Evolutionary conservation across 441 rosid species (phyloP).

Genomic region (Brassica hybrid): DNA sequence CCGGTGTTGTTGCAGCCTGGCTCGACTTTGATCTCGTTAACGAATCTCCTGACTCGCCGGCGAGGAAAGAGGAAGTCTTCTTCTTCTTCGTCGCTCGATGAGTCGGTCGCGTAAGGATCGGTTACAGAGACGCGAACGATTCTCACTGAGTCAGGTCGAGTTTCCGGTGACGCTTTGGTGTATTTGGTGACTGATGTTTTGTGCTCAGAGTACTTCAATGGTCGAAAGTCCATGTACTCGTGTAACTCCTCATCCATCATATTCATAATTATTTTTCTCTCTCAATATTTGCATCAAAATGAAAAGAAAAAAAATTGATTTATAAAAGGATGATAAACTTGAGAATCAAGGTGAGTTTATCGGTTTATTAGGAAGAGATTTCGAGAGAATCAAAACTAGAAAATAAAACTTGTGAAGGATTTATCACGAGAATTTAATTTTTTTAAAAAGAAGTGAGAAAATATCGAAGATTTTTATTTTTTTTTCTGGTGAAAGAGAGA

Average conservation of each 20-base stretch:
- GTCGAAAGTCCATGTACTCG: constrained; percentile 50
- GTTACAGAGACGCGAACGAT: constrained; percentile 64
- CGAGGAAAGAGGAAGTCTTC: constrained; percentile 50
- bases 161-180: constrained; percentile 42
- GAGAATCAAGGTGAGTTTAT: constrained; percentile 39
- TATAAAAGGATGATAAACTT: constrained; percentile 12
- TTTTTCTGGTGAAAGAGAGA: too few species aligned
- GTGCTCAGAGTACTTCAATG: constrained; percentile 71
- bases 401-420: not conserved
- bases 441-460: not conserved
- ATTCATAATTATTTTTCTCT: constrained; percentile 22
- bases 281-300: constrained; percentile 43
- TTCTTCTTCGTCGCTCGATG: constrained; percentile 73
- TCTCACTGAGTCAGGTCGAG: constrained; percentile 28
- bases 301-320: constrained; percentile 1
- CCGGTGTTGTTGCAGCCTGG: constrained; percentile 34
- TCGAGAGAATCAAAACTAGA: constrained; percentile 20
- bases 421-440: constrained; percentile 5
- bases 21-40: constrained; percentile 71
- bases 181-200: constrained; percentile 51
- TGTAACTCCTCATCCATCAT: constrained; percentile 48
- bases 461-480: constrained; percentile 6
- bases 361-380: constrained; percentile 34
- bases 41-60: constrained; percentile 64
- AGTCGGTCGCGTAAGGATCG: constrained; percentile 89